A percentile compares a stretch with the other conserved stretches of the same genome.
Evolutionary conservation across 352 stramenopile species (phyloP).

Genomic region (Globisporangium orthogonon): DNA sequence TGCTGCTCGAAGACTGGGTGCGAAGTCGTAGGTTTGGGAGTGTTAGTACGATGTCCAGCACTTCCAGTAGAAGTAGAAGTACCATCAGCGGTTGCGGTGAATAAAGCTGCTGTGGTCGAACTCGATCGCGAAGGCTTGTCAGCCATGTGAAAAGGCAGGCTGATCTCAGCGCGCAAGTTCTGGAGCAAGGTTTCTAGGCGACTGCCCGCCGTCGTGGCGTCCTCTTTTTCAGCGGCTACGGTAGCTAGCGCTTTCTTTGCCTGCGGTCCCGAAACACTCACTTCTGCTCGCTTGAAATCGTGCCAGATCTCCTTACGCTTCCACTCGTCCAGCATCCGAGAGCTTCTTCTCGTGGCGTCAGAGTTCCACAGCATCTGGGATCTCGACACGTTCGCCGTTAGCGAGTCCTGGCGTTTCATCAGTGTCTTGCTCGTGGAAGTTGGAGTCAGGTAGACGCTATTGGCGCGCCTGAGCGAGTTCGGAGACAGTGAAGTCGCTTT

Average conservation of each 20-base stretch:
- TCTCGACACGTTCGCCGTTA: slow-evolving; percentile 15
- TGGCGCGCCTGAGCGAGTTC: slow-evolving; percentile 32
- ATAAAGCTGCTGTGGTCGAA: background rate
- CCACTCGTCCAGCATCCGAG: slow-evolving; percentile 53
- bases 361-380: slow-evolving; percentile 42
- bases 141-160: background rate
- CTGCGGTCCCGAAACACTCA: slow-evolving; percentile 22
- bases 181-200: slow-evolving; percentile 12
- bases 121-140: slow-evolving; percentile 1
- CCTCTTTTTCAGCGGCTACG: background rate
- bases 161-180: slow-evolving; percentile 12
- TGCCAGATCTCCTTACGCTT: slow-evolving; percentile 76
- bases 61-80: background rate
- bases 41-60: background rate
- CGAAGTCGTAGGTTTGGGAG: background rate
- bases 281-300: slow-evolving; percentile 61
- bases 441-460: slow-evolving; percentile 24
- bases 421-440: slow-evolving; percentile 9
- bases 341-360: slow-evolving; percentile 22
- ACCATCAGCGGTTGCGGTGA: background rate
- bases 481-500: slow-evolving; percentile 20
- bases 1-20: background rate
- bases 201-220: background rate
- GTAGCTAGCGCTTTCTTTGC: slow-evolving; percentile 6
- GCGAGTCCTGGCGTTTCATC: slow-evolving; percentile 19